Percentiles rank a stretch among this genome's conserved stretches.
These are phyloP conservation scores for Alternaria solani DNA, from an alignment of 2,329 filamentous ascomycete species.

Conservation along the genomic window DNA sequence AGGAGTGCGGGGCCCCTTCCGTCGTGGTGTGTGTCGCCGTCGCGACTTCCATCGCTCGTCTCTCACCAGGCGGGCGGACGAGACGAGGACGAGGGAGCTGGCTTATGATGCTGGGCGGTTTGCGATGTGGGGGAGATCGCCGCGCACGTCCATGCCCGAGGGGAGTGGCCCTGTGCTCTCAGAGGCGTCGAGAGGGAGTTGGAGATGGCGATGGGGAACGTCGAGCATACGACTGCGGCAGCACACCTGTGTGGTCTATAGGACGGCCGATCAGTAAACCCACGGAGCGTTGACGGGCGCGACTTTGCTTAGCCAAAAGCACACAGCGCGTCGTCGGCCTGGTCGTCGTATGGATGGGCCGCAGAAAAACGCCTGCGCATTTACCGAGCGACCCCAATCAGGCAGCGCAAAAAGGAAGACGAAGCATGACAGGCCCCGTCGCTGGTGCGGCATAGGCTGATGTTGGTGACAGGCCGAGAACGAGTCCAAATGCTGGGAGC, in stretches of 20 bases:
- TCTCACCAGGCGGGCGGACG: constrained; percentile 19
- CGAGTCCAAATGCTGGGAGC: constrained; percentile 6
- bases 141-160: constrained; percentile 33
- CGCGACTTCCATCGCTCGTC: constrained; percentile 34
- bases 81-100: constrained; percentile 5
- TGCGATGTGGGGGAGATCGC: constrained; percentile 25
- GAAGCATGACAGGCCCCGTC: constrained; percentile 13
- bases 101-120: constrained; percentile 22
- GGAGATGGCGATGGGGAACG: background rate
- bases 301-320: background rate
- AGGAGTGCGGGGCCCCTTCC: constrained; percentile 30
- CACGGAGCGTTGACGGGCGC: background rate
- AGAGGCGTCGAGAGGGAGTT: background rate
- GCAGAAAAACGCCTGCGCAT: constrained; percentile 11
- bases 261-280: constrained; percentile 26
- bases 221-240: constrained; percentile 9
- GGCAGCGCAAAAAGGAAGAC: constrained; percentile 6
- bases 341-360: constrained; percentile 3
- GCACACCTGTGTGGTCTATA: constrained; percentile 14
- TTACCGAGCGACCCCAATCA: constrained; percentile 24
- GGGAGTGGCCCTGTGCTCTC: constrained; percentile 20
- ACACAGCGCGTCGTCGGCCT: constrained; percentile 3
- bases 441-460: constrained; percentile 18
- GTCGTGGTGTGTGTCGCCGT: constrained; percentile 27
- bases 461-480: constrained; percentile 12